Percentiles rank a stretch among this genome's conserved stretches.
Evolutionary conservation across 306 rosid genomes (phyloP).

Genomic region (cucumber (Cucumis sativus)): Cucumber_9930_V3 NC_026661.2:19504001-19504500

Average conservation of each 20-base stretch:
- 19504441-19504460: neutral
- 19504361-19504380: neutral
- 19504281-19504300: neutral
- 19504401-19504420: neutral
- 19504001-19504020: conserved; percentile 81
- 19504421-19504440: neutral
- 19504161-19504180: neutral
- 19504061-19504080: neutral
- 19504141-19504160: neutral
- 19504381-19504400: neutral
- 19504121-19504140: neutral
- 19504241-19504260: neutral
- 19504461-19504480: neutral
- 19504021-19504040: conserved; percentile 76
- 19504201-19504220: neutral
- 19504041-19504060: conserved; percentile 53
- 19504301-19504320: neutral
- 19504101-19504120: neutral
- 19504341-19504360: neutral
- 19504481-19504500: neutral
- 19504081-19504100: neutral
- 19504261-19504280: neutral
- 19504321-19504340: neutral
- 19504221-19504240: neutral
- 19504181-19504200: neutral